Evolutionary conservation across 2,329 filamentous ascomycete genomes (phyloP), one percentile per base, ranked within the genome.

Genomic region (Thielaviopsis ethacetica): DNA sequence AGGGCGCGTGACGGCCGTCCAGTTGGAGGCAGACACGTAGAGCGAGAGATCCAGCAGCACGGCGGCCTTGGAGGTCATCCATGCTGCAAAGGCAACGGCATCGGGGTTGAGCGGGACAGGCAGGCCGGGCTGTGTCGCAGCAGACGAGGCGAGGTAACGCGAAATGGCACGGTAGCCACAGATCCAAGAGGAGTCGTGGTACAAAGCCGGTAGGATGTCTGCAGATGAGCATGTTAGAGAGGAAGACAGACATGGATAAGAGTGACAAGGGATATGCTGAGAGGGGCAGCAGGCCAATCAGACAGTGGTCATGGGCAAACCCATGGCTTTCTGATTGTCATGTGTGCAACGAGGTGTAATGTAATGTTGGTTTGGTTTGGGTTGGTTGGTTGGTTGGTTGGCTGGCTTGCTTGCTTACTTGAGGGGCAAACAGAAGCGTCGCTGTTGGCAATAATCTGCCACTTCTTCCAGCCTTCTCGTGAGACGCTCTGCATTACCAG

Each of bases 11-110:
- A 79, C 74, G 51, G 78, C 75, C 59, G 83, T 77, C 79, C 93
- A 98, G 73, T 97, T 96, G 63, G 89, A 82, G 60, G 85, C 88
- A 34, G 90, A 93, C 63, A 93, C 86, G 70, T 94, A 97, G 65
- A 97, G 84, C 56, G 84, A 91, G 60, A 96, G 82, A 65, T 94
- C 87, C 65, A 96, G 70, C 62, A 97, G 80, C 34, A 85, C 82
- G 55, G 84, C 82, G n/a, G 85, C 88, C 61, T 85, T 83, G 26
- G 83, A 80, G 68, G 83, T 76, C 64, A 96, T 73, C 70, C 91
- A 91, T 62, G 87, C 80, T 41, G 80, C 75, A 71, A 79, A 77
- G 62, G 75, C 81, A 63, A 74, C 66, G 54, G 67, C 64, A 65
- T 81, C 77, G 24, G 78, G 78, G 41, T 66, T 65, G 64, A 75